These are phyloP conservation scores for Mycena crocata DNA, from an alignment of 768 basidiomycete genomes.

Conservation along the genomic window DNA sequence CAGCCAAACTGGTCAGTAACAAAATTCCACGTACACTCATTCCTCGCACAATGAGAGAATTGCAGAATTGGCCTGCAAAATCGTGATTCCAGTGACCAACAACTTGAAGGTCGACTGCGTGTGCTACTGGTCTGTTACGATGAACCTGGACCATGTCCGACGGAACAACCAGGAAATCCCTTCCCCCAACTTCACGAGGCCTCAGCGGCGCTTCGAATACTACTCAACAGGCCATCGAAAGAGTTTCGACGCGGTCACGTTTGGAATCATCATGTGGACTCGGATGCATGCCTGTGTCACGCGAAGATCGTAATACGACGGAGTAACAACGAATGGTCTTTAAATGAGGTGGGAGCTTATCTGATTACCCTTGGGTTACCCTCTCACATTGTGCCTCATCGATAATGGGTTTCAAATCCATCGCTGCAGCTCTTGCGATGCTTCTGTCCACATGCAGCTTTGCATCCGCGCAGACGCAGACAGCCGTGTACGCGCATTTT, in stretches of 20 bases:
- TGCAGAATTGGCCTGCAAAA: no score
- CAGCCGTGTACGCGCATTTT: conserved; percentile 31
- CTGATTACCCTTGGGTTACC: not conserved
- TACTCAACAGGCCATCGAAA: no score
- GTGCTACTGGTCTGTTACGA: no score
- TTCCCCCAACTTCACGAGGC: no score
- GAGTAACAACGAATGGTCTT: not conserved
- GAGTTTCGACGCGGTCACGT: conserved; percentile 1
- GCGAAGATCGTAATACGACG: not conserved
- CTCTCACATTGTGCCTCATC: not conserved
- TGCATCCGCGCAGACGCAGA: conserved; percentile 15
- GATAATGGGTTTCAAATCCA: conserved; percentile 10
- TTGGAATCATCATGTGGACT: not conserved
- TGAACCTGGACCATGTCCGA: no score
- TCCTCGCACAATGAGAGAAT: no score
- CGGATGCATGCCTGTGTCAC: not conserved
- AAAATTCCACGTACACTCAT: no score
- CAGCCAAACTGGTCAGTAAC: no score
- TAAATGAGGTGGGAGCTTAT: not conserved
- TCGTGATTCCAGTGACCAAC: no score
- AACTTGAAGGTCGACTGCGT: no score
- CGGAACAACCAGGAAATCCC: no score
- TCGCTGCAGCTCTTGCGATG: not conserved
- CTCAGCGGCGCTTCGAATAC: no score
- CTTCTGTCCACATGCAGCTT: not conserved